A percentile compares a stretch with the other conserved stretches of the same genome.
These are phyloP conservation scores for Hypseocharis bilobata DNA, from an alignment of 441 rosid species.

Conservation along the genomic window DNA sequence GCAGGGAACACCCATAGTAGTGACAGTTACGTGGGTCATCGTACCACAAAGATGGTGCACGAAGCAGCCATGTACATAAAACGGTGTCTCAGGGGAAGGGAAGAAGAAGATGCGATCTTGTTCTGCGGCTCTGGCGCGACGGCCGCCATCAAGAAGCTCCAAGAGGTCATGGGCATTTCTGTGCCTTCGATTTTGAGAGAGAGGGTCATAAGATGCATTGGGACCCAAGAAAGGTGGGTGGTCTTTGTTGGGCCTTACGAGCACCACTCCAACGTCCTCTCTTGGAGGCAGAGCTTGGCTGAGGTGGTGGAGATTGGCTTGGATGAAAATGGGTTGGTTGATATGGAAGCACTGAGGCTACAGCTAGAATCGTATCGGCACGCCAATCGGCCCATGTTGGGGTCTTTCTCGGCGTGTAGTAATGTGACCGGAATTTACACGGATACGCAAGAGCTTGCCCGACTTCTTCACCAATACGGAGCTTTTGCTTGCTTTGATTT, in stretches of 20 bases:
- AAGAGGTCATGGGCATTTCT: slow-evolving; percentile 50
- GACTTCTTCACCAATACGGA: slow-evolving; percentile 39
- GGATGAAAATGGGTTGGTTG: slow-evolving; percentile 31
- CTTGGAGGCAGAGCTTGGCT: slow-evolving; percentile 55
- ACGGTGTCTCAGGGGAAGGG: slow-evolving; percentile 37
- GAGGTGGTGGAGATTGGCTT: slow-evolving; percentile 47
- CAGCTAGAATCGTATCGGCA: slow-evolving; percentile 23
- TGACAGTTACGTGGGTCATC: slow-evolving; percentile 43
- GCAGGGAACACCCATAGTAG: slow-evolving; percentile 49
- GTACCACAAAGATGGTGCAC: slow-evolving; percentile 39
- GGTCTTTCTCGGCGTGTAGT: slow-evolving; percentile 59
- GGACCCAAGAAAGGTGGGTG: slow-evolving; percentile 43
- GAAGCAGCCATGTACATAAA: slow-evolving; percentile 44
- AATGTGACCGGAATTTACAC: slow-evolving; percentile 47
- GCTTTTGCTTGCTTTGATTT: slow-evolving; percentile 59
- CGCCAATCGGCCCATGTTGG: slow-evolving; percentile 39
- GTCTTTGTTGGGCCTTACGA: slow-evolving; percentile 59
- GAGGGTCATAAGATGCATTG: slow-evolving; percentile 24
- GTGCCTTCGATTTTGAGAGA: slow-evolving; percentile 43
- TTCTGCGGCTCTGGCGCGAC: slow-evolving; percentile 58
- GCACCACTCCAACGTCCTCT: slow-evolving; percentile 61
- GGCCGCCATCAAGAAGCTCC: slow-evolving; percentile 47
- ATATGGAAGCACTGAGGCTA: slow-evolving; percentile 27
- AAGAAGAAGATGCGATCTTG: slow-evolving; percentile 36
- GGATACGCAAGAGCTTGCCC: slow-evolving; percentile 42